Evolutionary conservation across 768 basidiomycete species (phyloP).

Genomic region (Lentinula aciculospora): DNA sequence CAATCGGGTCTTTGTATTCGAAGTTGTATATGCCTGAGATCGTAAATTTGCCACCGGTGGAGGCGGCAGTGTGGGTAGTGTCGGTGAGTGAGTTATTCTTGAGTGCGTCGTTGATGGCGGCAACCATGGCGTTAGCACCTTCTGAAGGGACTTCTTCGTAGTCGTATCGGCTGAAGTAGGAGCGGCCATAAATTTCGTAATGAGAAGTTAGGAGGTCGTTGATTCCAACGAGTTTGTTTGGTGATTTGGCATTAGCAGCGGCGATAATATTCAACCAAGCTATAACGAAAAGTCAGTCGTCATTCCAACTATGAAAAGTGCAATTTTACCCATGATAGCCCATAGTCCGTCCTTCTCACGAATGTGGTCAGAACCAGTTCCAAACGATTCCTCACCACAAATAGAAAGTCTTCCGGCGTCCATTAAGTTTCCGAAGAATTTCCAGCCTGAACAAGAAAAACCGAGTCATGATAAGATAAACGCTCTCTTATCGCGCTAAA

Average conservation of each 20-base stretch:
- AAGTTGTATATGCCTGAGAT: constrained; percentile 82
- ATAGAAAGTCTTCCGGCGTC: constrained; percentile 97
- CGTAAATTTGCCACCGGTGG: constrained; percentile 66
- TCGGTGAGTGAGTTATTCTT: constrained; percentile 61
- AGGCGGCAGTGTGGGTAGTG: constrained; percentile 59
- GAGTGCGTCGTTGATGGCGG: constrained; percentile 68
- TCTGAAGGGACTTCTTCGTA: constrained; percentile 96
- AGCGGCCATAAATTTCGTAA: constrained; percentile 91
- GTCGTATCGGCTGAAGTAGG: constrained; percentile 98
- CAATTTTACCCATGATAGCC: constrained; percentile 82
- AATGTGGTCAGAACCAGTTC: constrained; percentile 99
- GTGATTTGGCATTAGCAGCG: constrained; percentile 74
- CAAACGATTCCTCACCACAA: constrained; percentile 98
- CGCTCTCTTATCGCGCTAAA: not conserved
- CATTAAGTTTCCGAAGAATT: constrained; percentile 99
- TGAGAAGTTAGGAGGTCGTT: constrained; percentile 85
- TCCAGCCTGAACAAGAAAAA: constrained; percentile 69
- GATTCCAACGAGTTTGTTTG: constrained; percentile 77
- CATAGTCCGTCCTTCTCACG: constrained; percentile 99
- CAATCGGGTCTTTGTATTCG: constrained; percentile 98
- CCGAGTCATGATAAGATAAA: not conserved
- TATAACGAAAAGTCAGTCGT: constrained; percentile 21
- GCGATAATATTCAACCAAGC: constrained; percentile 98
- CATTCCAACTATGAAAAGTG: not conserved
- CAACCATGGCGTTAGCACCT: constrained; percentile 83